phyloP scores from a whole-genome alignment of 805 yeast genomes.

The Kluyveromyces siamensis region DNA sequence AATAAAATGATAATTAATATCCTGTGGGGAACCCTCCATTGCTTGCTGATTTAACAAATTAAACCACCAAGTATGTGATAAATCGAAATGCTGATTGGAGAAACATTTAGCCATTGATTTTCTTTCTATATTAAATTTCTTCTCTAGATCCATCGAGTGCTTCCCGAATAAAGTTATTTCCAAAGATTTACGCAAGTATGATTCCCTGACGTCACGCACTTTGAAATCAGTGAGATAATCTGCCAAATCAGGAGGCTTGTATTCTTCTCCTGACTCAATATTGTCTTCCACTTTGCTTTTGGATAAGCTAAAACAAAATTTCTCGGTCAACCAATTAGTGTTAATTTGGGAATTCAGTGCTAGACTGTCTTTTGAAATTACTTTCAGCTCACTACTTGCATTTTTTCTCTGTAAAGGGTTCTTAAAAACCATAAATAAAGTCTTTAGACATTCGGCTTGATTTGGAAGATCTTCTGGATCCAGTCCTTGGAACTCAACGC shows the following conservation, averaged over 20 bases:
- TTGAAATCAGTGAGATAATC: constrained; percentile 23
- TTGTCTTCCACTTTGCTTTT: constrained; percentile 21
- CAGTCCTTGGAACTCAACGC: constrained; percentile 17
- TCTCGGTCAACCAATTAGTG: constrained; percentile 39
- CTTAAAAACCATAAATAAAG: constrained; percentile 52
- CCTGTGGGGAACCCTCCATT: constrained; percentile 6
- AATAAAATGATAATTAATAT: constrained; percentile 31
- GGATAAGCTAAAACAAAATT: constrained; percentile 36
- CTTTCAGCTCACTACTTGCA: constrained; percentile 39
- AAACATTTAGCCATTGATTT: constrained; percentile 22
- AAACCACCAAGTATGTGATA: constrained; percentile 21
- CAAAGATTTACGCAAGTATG: constrained; percentile 42
- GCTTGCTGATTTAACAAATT: constrained; percentile 18
- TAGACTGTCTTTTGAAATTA: constrained; percentile 44
- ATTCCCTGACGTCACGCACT: constrained; percentile 34
- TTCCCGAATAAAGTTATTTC: constrained; percentile 44
- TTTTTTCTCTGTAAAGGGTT: constrained; percentile 49
- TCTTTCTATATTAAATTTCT: constrained; percentile 4
- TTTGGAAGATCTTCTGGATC: constrained; percentile 35
- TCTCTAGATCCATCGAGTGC: constrained; percentile 17
- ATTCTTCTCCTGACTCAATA: constrained; percentile 17
- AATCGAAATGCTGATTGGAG: constrained; percentile 17
- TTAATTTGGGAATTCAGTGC: constrained; percentile 50
- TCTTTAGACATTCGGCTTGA: constrained; percentile 48
- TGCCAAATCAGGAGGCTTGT: constrained; percentile 42